Evolutionary conservation across 805 yeast species (phyloP).

Genomic region (Wickerhamiella siamensis): DNA sequence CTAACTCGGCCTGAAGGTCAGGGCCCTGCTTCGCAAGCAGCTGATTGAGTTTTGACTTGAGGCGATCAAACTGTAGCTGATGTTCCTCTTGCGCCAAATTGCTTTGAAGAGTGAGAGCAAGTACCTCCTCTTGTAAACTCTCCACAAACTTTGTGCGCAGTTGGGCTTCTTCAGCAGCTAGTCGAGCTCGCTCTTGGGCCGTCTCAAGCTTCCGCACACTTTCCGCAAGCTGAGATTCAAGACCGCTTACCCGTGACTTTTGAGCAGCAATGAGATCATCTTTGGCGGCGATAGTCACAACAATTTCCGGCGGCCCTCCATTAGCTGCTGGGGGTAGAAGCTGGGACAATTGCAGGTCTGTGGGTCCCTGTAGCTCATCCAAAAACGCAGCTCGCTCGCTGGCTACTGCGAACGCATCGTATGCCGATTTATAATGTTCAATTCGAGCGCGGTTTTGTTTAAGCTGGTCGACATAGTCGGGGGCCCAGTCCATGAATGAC

Average conservation of each 20-base stretch:
- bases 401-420: slow-evolving; percentile 16
- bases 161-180: slow-evolving; percentile 17
- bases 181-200: slow-evolving; percentile 14
- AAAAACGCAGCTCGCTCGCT: slow-evolving; percentile 14
- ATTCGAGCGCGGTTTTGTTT: slow-evolving; percentile 16
- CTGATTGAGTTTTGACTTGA: neutral
- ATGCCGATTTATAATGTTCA: slow-evolving; percentile 9
- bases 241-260: slow-evolving; percentile 18
- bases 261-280: slow-evolving; percentile 9
- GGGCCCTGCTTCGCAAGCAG: neutral
- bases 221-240: slow-evolving; percentile 20
- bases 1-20: neutral
- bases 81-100: slow-evolving; percentile 23
- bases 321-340: neutral
- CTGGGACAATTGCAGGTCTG: neutral
- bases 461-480: slow-evolving; percentile 4
- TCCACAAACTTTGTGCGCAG: slow-evolving; percentile 43
- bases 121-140: slow-evolving; percentile 50
- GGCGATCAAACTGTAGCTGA: neutral
- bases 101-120: slow-evolving; percentile 46
- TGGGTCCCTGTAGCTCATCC: neutral
- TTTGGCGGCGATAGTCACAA: neutral
- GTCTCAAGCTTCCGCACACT: slow-evolving; percentile 19
- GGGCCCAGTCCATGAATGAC: slow-evolving; percentile 9
- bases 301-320: neutral